Evolutionary conservation across 805 yeast species (phyloP).

Genomic region (Crinitomyces ghanaensis): DNA sequence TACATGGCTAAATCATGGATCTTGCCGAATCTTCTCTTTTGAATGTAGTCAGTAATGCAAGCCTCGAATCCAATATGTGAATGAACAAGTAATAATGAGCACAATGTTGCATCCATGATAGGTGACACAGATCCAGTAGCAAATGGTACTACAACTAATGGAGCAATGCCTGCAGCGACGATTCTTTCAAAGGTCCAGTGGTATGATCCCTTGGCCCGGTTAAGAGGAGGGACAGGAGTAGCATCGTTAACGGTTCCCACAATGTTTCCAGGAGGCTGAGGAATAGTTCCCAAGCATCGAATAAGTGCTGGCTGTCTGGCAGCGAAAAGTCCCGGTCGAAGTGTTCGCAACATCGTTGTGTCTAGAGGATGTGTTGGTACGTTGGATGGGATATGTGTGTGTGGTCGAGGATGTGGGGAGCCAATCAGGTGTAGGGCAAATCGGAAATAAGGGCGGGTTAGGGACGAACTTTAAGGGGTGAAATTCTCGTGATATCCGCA

Average conservation of each 20-base stretch:
- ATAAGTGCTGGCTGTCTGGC: conserved; percentile 1
- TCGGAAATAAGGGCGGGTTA: too few relatives aligned
- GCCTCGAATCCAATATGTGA: conserved; percentile 78
- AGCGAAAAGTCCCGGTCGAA: too few relatives aligned
- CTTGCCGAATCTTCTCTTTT: conserved; percentile 70
- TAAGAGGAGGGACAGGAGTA: conserved; percentile 49
- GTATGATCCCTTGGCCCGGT: conserved; percentile 65
- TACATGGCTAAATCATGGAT: conserved; percentile 61
- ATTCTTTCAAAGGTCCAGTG: conserved; percentile 91
- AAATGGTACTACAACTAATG: conserved; percentile 66
- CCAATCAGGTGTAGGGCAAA: too few relatives aligned
- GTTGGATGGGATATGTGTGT: too few relatives aligned
- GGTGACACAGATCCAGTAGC: conserved; percentile 63
- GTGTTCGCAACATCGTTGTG: too few relatives aligned
- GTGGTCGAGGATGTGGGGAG: too few relatives aligned
- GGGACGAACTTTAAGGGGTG: too few relatives aligned
- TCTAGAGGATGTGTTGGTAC: too few relatives aligned
- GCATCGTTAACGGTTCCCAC: conserved; percentile 94
- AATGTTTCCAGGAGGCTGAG: conserved; percentile 83
- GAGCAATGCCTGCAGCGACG: conserved; percentile 60
- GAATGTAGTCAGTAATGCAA: conserved; percentile 89
- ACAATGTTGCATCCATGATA: conserved; percentile 58
- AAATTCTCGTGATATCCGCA: too few relatives aligned
- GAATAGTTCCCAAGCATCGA: conserved; percentile 26
- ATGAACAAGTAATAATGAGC: conserved; percentile 60